These are phyloP conservation scores for Suhomyces faveliae DNA, from an alignment of 805 yeast species.

Conservation along the genomic window DNA sequence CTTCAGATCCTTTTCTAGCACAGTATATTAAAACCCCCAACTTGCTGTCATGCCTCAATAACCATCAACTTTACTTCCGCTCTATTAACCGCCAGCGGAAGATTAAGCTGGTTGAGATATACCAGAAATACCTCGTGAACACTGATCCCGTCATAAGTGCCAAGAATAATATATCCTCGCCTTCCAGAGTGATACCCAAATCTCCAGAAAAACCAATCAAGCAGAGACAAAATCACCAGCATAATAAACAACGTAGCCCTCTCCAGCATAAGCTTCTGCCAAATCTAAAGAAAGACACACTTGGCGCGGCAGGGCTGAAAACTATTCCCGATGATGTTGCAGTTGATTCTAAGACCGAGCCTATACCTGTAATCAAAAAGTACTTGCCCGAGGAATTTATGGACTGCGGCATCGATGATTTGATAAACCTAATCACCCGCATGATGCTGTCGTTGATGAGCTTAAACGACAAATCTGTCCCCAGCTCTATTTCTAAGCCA, in stretches of 20 bases:
- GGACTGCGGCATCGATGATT: slow-evolving; percentile 65
- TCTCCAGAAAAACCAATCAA: neutral
- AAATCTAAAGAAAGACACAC: neutral
- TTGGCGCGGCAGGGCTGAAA: neutral
- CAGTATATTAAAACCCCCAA: slow-evolving; percentile 21
- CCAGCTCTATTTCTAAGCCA: slow-evolving; percentile 30
- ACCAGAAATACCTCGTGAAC: slow-evolving; percentile 19
- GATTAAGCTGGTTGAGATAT: slow-evolving; percentile 21
- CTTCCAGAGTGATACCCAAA: neutral
- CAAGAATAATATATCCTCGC: neutral
- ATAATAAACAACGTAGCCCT: neutral
- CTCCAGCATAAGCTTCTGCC: neutral
- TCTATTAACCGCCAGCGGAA: slow-evolving; percentile 18
- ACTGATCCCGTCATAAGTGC: neutral
- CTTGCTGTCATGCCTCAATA: slow-evolving; percentile 11
- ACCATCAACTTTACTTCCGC: slow-evolving; percentile 20
- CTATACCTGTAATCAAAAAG: slow-evolving; percentile 6
- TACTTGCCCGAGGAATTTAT: slow-evolving; percentile 53
- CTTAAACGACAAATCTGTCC: slow-evolving; percentile 64
- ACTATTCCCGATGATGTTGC: neutral
- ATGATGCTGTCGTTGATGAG: slow-evolving; percentile 75
- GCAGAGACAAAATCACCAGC: neutral
- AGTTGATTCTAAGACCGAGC: neutral
- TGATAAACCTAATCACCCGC: slow-evolving; percentile 69
- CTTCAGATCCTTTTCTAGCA: slow-evolving; percentile 20